Base-by-base conservation (phyloP, 2,329 filamentous ascomycete species). In the Tolypocladium inflatum region DNA sequence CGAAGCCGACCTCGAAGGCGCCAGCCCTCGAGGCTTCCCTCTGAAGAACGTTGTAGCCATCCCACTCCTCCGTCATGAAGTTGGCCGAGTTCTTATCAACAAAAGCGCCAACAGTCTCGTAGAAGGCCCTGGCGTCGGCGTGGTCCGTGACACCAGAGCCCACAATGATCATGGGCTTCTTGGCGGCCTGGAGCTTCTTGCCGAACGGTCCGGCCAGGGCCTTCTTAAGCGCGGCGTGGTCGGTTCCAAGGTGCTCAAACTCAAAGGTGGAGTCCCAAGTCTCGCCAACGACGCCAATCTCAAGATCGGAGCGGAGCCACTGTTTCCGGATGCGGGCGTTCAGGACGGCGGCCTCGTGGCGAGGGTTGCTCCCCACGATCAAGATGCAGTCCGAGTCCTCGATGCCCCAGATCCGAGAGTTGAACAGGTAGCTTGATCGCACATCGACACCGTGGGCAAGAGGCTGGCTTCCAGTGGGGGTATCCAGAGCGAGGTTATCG, bases 301-400 rank as follows among this genome's bases (percentile, higher is more conserved):
- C 89, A 30, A 99, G 85, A 66, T 97, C 92, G 41, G 94, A 97
- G 65, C 92, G 88, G 65, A 99, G 80, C 89, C 93, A 99, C 74
- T 97, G 92, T 81, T 99, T 99, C 69, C 94, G 85, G 70, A 99
- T 99, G 65, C 94, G 90, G 63, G 93, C 92, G 70, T 99, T 99
- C 51, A 99, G 83, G 54, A 94, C 91, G 58, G 94, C 91, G 61
- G 94, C 94, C 77, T 99, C 94, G 70, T 96, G 91, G 65, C 94
- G 86, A 45, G 94, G 89, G 79, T 99, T 99, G 72, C 90, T 97
- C 65, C 93, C 94, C 63, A 99, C 84, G 59, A 99, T 86, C 57
- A 99, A 86, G 60, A 99, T 90, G 66, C 83, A 85, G 75, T 97
- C 94, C 21, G 93, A 91, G 70, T 96, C 90, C 76, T 99, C 94